These are phyloP conservation scores for Pleurotus eryngii DNA, from an alignment of 768 basidiomycete species.

Conservation along the genomic window DNA sequence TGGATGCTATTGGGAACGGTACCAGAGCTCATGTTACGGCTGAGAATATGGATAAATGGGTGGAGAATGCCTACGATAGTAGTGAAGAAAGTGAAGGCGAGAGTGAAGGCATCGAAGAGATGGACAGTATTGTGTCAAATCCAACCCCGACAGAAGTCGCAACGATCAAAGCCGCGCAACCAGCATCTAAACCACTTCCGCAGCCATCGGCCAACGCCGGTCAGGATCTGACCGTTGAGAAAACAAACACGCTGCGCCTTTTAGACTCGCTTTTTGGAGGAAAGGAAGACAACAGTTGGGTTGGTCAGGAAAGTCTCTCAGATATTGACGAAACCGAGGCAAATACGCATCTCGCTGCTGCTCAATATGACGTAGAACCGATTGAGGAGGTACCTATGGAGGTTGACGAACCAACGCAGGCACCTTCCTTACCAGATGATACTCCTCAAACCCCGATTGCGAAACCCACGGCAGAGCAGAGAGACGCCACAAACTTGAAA, in stretches of 20 bases:
- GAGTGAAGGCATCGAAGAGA: not conserved
- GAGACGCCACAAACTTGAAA: constrained; percentile 44
- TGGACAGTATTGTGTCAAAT: not conserved
- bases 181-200: too few relatives aligned
- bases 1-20: constrained; percentile 35
- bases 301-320: constrained; percentile 54
- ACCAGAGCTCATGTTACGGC: constrained; percentile 14
- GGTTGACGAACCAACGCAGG: constrained; percentile 4
- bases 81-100: constrained; percentile 12
- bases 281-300: constrained; percentile 51
- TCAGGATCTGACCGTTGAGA: constrained; percentile 40
- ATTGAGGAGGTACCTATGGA: constrained; percentile 34
- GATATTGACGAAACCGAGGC: constrained; percentile 47
- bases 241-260: constrained; percentile 41
- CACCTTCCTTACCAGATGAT: not conserved
- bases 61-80: constrained; percentile 15
- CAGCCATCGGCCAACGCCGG: not conserved
- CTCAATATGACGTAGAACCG: constrained; percentile 9
- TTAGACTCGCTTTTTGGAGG: constrained; percentile 52
- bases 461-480: not conserved
- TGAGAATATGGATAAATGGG: constrained; percentile 11
- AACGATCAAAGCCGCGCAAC: not conserved
- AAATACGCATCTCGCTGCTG: not conserved
- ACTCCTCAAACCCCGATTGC: constrained; percentile 7
- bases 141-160: constrained; percentile 3